These are phyloP conservation scores for Globisporangium abappressorium DNA, from an alignment of 352 stramenopile species.

Conservation along the genomic window DNA sequence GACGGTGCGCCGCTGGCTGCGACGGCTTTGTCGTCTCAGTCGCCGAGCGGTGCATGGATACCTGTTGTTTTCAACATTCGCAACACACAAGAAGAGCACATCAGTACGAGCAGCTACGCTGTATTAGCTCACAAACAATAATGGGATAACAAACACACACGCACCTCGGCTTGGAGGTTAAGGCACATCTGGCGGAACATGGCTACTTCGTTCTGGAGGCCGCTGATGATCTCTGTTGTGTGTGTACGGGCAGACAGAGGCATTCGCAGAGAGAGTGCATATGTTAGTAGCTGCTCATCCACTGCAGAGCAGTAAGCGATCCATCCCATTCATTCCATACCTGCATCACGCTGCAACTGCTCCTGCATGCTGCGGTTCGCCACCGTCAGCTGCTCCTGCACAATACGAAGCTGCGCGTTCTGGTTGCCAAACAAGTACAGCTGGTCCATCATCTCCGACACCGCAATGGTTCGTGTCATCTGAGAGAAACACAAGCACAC, in stretches of 20 bases:
- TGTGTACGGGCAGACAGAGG: not conserved
- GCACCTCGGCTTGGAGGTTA: slow-evolving; percentile 73
- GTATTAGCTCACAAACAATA: not conserved
- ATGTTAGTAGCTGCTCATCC: not conserved
- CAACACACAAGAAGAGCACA: not conserved
- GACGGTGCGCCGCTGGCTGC: slow-evolving; percentile 3
- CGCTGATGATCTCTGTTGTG: slow-evolving; percentile 42
- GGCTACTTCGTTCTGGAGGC: slow-evolving; percentile 73
- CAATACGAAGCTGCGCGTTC: slow-evolving; percentile 55
- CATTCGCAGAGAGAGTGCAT: not conserved
- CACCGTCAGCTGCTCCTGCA: slow-evolving; percentile 65
- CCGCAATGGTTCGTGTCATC: slow-evolving; percentile 67
- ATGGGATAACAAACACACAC: slow-evolving; percentile 1
- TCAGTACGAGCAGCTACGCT: not conserved
- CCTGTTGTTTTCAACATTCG: slow-evolving; percentile 1
- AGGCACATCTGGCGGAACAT: slow-evolving; percentile 85
- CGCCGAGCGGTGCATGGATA: slow-evolving; percentile 15
- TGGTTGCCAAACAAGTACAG: slow-evolving; percentile 64
- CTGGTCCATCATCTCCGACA: slow-evolving; percentile 82
- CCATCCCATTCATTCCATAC: not conserved
- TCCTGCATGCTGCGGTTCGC: slow-evolving; percentile 71
- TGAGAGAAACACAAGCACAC: slow-evolving; percentile 16
- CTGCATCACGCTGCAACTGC: slow-evolving; percentile 52
- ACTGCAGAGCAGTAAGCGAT: not conserved
- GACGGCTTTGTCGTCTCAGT: not conserved